Percentiles rank a stretch among this genome's conserved stretches.
phyloP scores from a whole-genome alignment of 495 filamentous ascomycete genomes.

The Bryoglossum gracile region DNA sequence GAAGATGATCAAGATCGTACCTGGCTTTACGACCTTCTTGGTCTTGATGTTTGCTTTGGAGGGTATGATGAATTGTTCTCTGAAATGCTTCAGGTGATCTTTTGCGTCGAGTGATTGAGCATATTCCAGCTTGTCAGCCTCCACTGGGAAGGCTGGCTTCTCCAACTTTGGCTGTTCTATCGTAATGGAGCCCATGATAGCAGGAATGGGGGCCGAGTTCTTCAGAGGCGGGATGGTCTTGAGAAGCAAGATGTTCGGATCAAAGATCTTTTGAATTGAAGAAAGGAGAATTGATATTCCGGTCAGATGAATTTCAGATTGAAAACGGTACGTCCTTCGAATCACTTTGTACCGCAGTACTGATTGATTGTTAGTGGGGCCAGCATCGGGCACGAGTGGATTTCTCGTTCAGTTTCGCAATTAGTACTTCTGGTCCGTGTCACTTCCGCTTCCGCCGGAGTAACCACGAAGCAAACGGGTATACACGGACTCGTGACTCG shows the following conservation, averaged over 20 bases:
- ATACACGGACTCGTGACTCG: background rate
- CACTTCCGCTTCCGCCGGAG: slow-evolving; percentile 2
- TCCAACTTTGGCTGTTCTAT: slow-evolving; percentile 3
- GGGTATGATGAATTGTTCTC: slow-evolving; percentile 81
- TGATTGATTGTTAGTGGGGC: background rate
- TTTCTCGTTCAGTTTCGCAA: background rate
- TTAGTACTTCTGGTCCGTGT: background rate
- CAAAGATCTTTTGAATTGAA: too few species aligned
- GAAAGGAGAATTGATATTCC: background rate
- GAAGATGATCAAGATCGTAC: background rate
- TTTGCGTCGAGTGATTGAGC: slow-evolving; percentile 57
- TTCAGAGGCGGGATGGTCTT: background rate
- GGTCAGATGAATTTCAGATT: background rate
- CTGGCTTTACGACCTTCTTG: slow-evolving; percentile 41
- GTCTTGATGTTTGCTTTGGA: slow-evolving; percentile 69
- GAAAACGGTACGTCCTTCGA: background rate
- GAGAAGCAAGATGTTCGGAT: too few species aligned
- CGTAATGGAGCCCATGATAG: slow-evolving; percentile 18
- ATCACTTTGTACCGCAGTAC: slow-evolving; percentile 13
- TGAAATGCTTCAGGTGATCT: slow-evolving; percentile 60
- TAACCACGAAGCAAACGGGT: too few species aligned
- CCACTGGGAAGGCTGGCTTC: slow-evolving; percentile 18
- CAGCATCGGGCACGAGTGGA: background rate
- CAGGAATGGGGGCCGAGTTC: background rate
- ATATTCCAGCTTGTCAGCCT: slow-evolving; percentile 38